Evolutionary conservation across 257 asterid genomes (phyloP), one percentile per base, ranked within the genome.

Genomic region (Echium plantagineum): DNA sequence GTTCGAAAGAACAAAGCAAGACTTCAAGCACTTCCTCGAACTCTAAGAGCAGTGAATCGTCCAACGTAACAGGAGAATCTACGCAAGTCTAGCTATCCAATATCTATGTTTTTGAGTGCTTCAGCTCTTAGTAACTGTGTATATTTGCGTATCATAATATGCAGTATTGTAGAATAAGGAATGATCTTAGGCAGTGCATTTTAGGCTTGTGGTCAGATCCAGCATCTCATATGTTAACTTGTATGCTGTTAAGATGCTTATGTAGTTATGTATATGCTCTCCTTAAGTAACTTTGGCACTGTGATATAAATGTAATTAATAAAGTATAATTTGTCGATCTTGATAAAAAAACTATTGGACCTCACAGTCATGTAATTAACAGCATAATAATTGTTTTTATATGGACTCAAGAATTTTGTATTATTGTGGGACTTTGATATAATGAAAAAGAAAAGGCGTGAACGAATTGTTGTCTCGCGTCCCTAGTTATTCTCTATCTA

Each of bases 1-100:
- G 78, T 42, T 76, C 83, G 21, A 78, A 72, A 56, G 32, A 62
- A 20, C 84, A 66, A 32, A 77, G 76, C 75, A 67, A 73, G 60
- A 15, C 63, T 59, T 82, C 94, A 16, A 69, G 56, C 32, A 22
- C 75, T 62, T 72, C 84, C 19, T 65, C 74, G 42, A 68, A 60
- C n/a, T 52, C 81, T 42, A 75, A 55, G 61, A 61, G 73, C 70
- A 38, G 26, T 42, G 53, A 58, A 18, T 63, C 72, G 42, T 66
- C 75, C 7, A 59, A 66, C 26, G 65, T 21, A 51, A 60, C 63
- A 53, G 57, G 30, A 7, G 20, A 47, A 22, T 67, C 24, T 61
- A 58, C 52, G 17, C 20, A 57, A 19, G 35, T 17, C 49, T 42
- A 35, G 15, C 49, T 42, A 42, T n/a, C n/a, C n/a, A n/a, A n/a